Conservation (phyloP, 2,329 filamentous ascomycete species). For the Fusarium robinianum region DNA sequence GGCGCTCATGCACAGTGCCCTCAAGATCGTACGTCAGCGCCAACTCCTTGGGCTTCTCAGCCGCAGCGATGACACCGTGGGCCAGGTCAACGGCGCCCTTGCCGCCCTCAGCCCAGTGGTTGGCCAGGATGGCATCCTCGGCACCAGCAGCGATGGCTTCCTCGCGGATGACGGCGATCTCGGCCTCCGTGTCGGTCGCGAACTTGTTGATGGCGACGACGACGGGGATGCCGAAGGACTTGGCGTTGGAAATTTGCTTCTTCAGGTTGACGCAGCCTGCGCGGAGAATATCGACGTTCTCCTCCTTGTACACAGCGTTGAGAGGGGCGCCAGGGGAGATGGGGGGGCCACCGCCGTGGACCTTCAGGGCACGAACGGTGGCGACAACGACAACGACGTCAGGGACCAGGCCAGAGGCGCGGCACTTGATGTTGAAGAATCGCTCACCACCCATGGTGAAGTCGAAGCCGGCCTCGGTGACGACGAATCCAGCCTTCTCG, state of each 20-base stretch:
- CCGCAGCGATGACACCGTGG: conserved; percentile 80
- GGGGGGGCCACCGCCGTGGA: conserved; percentile 94
- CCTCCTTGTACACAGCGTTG: conserved; percentile 85
- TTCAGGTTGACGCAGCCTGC: conserved; percentile 90
- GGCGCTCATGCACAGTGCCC: conserved; percentile 81
- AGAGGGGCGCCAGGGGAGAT: conserved; percentile 86
- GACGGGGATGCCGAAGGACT: conserved; percentile 86
- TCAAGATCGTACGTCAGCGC: conserved; percentile 83
- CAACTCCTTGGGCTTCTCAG: conserved; percentile 83
- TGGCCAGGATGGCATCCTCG: conserved; percentile 89
- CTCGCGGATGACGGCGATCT: conserved; percentile 86
- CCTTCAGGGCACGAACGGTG: conserved; percentile 93
- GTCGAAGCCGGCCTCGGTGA: conserved; percentile 97
- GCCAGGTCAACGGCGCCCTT: conserved; percentile 88
- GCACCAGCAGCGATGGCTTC: conserved; percentile 91
- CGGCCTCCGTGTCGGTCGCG: conserved; percentile 88
- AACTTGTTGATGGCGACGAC: conserved; percentile 98
- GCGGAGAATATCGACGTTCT: conserved; percentile 90
- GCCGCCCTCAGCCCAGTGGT: conserved; percentile 97
- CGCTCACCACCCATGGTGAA: conserved; percentile 99
- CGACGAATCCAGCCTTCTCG: conserved; percentile 85
- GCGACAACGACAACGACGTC: conserved; percentile 95
- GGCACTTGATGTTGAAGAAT: conserved; percentile 99
- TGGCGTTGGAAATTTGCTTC: conserved; percentile 94
- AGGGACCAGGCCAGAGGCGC: conserved; percentile 87